phyloP scores from a whole-genome alignment of 1,284 basidiomycete species.

The Singerocomus rubriflavus region DNA sequence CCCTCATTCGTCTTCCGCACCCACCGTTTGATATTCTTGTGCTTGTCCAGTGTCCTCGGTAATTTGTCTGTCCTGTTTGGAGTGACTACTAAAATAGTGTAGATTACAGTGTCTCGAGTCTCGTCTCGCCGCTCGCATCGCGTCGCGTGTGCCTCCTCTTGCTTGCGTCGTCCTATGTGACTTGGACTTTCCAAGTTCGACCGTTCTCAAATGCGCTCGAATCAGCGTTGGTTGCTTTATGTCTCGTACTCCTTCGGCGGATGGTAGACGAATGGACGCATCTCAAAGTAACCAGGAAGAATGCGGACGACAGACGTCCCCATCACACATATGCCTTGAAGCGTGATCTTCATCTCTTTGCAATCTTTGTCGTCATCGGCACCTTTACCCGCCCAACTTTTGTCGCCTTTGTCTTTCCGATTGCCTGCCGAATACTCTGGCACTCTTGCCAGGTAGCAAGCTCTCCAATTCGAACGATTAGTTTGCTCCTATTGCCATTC shows the following conservation, averaged over 20 bases:
- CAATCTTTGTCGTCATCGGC: constrained; percentile 28
- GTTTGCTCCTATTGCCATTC: constrained; percentile 18
- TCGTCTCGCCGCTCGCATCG: constrained; percentile 23
- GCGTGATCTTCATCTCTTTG: constrained; percentile 24
- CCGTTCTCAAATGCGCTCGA: constrained; percentile 43
- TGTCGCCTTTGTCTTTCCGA: constrained; percentile 33
- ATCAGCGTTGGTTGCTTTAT: constrained; percentile 32
- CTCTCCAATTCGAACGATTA: constrained; percentile 11
- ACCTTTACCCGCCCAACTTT: constrained; percentile 40
- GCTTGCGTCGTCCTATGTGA: constrained; percentile 39
- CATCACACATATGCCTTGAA: constrained; percentile 1
- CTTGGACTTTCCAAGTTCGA: constrained; percentile 39
- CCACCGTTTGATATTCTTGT: constrained; percentile 34
- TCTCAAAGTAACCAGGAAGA: constrained; percentile 1
- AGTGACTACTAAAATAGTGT: constrained; percentile 5
- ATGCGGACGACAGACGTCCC: not conserved
- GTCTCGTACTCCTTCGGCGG: constrained; percentile 24
- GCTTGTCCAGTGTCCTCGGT: constrained; percentile 37
- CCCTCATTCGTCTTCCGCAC: constrained; percentile 30
- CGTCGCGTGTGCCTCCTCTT: constrained; percentile 31
- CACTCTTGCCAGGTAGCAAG: constrained; percentile 9
- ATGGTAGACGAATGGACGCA: constrained; percentile 5
- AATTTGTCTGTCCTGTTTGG: constrained; percentile 1
- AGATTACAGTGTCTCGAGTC: constrained; percentile 33
- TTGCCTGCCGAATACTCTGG: constrained; percentile 27